Evolutionary conservation across 306 rosid species (phyloP), one percentile per base, ranked within the genome.

Genomic region (Lithocarpus polystachyus): DNA sequence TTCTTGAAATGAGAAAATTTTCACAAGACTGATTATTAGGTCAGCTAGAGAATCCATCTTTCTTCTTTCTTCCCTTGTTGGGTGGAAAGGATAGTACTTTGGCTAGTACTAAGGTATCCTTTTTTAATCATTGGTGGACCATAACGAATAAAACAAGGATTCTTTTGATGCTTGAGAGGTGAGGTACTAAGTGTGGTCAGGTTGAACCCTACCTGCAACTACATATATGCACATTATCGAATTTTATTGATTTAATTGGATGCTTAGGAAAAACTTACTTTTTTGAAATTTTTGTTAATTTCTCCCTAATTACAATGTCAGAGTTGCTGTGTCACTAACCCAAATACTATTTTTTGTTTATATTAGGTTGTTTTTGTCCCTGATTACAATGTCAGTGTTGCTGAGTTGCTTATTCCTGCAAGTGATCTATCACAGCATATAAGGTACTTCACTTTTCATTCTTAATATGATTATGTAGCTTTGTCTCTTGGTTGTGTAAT

Each of bases 361-460:
- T 67, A 37, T 84, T 86, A 95, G 99, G 99, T 95, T 79, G 75
- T 95, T 81, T 92, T 95, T 71, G 93, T 95, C 80, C 99, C 99
- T 43, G 98, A 95, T 80, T 95, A 95, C 89, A 93, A 95, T 76
- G 99, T 95, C 74, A 95, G 97, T 82, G 97, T 87, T 55, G 99
- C 99, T 22, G 99, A 95, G 89, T 59, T 86, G 83, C 90, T 95
- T 74, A 95, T 95, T 77, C 99, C 99, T 22, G 98, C 99, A 22
- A 95, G 99, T 82, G 99, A 95, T 84, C 84, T 95, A 73, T 95
- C 99, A 62, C 99, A 95, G 77, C 99, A 95, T 85, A 95, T 95
- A 88, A 95, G 98, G 98, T 92, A 83, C 33, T 54, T 65, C 29
- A 40, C 23, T 60, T 8, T 48, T 78, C 71, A 59, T 83, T 33